phyloP scores from a whole-genome alignment of 805 yeast species.

The Candida insectorum region DNA sequence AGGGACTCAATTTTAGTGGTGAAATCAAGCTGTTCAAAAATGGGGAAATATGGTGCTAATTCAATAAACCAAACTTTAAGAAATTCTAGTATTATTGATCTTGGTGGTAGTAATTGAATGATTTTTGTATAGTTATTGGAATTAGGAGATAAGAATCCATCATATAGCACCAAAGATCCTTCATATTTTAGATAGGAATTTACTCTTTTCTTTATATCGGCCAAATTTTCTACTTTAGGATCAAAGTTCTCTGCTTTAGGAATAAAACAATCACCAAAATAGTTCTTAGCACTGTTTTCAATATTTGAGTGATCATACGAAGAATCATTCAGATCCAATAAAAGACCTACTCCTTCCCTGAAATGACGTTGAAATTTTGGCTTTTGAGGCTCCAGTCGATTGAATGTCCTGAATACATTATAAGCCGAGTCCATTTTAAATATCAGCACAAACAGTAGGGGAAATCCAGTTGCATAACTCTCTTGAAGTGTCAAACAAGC shows the following conservation, averaged over 20 bases:
- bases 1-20: too few species aligned
- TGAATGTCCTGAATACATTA: conserved; percentile 9
- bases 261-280: conserved; percentile 8
- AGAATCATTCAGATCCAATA: conserved; percentile 9
- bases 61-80: conserved; percentile 57
- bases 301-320: too few species aligned
- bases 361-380: not conserved
- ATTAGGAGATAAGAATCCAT: conserved; percentile 6
- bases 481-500: not conserved
- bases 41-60: conserved; percentile 58
- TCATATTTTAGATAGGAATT: conserved; percentile 4
- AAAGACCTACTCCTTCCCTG: conserved; percentile 6
- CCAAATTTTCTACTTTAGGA: not conserved
- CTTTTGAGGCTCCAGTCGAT: not conserved
- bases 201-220: conserved; percentile 5
- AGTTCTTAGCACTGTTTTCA: conserved; percentile 4
- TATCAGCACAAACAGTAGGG: conserved; percentile 6
- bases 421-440: conserved; percentile 9
- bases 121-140: conserved; percentile 3
- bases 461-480: conserved; percentile 4
- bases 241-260: conserved; percentile 8
- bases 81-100: conserved; percentile 42
- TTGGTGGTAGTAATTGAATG: conserved; percentile 10
- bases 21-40: conserved; percentile 52
- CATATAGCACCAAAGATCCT: conserved; percentile 5